Evolutionary conservation across 352 stramenopile genomes (phyloP), one percentile per base, ranked within the genome.

Genomic region (Pythium myriotylum): DNA sequence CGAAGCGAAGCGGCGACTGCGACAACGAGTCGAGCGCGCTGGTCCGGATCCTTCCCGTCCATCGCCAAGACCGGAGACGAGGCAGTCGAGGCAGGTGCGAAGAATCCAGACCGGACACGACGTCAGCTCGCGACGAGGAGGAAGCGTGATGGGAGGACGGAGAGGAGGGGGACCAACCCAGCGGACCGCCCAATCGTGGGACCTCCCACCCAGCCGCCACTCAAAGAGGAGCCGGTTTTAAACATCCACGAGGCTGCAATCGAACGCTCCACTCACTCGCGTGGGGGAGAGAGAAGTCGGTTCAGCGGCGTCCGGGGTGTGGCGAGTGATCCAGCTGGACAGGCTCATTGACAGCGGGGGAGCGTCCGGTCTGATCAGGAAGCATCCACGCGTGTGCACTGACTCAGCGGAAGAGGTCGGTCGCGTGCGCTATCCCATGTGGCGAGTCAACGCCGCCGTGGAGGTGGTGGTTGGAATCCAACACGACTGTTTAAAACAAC

Each of bases 191-290:
- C 60, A 67, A 62, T 67, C 33, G 46, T 58, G 29, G 2, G 60
- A 62, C 45, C 55, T 23, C 42, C 5, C 60, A 58, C 60, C 24
- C 60, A 61, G 41, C 41, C 51, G 23, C 59, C 59, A 67, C 3
- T 58, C 60, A 67, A 47, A 54, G 23, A 56, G 14, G 7, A 32
- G 24, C 32, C 16, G 42, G 59, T 66, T 66, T 66, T 40, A 66
- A 66, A 66, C 58, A 58, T 1, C 32, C 29, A 35, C 29, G 29
- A 35, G 10, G 29, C 29, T 5, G 29, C 29, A 35, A 35, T 10
- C 5, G 29, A 35, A 35, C 29, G 5, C 29, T 10, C 29, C n/a
- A n/a, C n/a, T n/a, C 20, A 22, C 8, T 52, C n/a, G 40, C 22
- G 10, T 40, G 33, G 33, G 16, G 33, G n/a, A 43, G 39, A 43